Conservation (phyloP, 352 stramenopile genomes). For the Sclerospora graminicola region DNA sequence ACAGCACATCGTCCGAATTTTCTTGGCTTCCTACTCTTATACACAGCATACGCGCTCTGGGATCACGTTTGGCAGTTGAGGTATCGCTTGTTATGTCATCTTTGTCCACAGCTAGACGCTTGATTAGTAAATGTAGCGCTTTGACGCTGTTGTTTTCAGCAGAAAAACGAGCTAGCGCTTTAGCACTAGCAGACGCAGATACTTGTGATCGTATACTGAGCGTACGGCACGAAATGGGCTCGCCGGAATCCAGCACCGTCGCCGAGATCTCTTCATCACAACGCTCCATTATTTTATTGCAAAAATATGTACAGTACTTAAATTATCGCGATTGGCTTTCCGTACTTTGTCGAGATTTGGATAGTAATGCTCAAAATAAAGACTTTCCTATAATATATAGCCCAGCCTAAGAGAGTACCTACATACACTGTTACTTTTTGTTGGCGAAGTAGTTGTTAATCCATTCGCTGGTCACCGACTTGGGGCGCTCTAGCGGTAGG, state of each 20-base stretch:
- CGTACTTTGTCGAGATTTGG: no score
- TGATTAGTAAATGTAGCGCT: conserved; percentile 30
- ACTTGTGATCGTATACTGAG: conserved; percentile 29
- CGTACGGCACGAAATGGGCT: conserved; percentile 46
- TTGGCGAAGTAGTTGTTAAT: conserved; percentile 93
- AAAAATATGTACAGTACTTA: no score
- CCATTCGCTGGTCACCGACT: conserved; percentile 98
- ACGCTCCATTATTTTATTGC: conserved; percentile 13
- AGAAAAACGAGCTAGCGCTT: conserved; percentile 33
- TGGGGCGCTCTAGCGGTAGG: conserved; percentile 96
- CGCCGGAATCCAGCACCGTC: conserved; percentile 41
- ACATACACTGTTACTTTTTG: conserved; percentile 77
- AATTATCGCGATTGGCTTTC: no score
- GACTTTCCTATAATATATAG: no score
- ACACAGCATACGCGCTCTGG: conserved; percentile 37
- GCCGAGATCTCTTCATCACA: conserved; percentile 47
- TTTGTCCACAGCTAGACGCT: conserved; percentile 9
- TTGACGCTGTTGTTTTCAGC: conserved; percentile 22
- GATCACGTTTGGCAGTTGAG: conserved; percentile 20
- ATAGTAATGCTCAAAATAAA: no score
- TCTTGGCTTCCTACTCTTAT: conserved; percentile 6
- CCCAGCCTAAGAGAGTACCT: no score
- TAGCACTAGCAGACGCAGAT: conserved; percentile 10
- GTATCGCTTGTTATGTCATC: conserved; percentile 10
- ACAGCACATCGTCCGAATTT: conserved; percentile 12